Conservation (phyloP, 768 basidiomycete genomes). For the Tylopilus balloui region DNA sequence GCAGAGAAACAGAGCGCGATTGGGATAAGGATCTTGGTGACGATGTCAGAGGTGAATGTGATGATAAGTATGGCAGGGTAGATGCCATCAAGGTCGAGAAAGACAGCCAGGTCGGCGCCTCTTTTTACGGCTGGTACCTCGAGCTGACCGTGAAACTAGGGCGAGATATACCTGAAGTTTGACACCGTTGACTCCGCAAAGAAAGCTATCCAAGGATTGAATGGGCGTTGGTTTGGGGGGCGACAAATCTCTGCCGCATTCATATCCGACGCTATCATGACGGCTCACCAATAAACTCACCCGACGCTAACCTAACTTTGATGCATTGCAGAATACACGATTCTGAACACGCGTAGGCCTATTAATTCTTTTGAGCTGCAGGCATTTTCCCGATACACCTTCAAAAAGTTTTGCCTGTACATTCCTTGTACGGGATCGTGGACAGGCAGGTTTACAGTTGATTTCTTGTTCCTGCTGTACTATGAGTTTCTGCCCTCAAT, state of each 20-base stretch:
- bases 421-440: conserved; percentile 27
- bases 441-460: conserved; percentile 39
- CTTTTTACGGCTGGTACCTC: not conserved
- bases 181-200: conserved; percentile 72
- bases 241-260: conserved; percentile 82
- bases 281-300: conserved; percentile 67
- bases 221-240: conserved; percentile 96
- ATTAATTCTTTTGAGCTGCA: conserved; percentile 33
- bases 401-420: conserved; percentile 32
- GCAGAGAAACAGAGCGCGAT: conserved; percentile 88
- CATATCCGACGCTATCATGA: conserved; percentile 93
- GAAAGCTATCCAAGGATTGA: conserved; percentile 82
- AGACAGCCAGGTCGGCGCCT: conserved; percentile 74
- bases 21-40: conserved; percentile 97
- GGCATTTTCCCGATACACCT: conserved; percentile 28
- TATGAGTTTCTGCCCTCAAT: conserved; percentile 31
- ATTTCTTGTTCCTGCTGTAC: conserved; percentile 29
- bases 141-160: conserved; percentile 44
- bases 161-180: conserved; percentile 97
- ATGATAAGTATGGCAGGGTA: conserved; percentile 85
- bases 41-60: conserved; percentile 93
- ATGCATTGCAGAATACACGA: conserved; percentile 28
- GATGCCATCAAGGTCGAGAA: conserved; percentile 88
- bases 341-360: conserved; percentile 15
- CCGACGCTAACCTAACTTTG: conserved; percentile 25